phyloP scores from a whole-genome alignment of 805 yeast species.

The Teunomyces cretensis region DNA sequence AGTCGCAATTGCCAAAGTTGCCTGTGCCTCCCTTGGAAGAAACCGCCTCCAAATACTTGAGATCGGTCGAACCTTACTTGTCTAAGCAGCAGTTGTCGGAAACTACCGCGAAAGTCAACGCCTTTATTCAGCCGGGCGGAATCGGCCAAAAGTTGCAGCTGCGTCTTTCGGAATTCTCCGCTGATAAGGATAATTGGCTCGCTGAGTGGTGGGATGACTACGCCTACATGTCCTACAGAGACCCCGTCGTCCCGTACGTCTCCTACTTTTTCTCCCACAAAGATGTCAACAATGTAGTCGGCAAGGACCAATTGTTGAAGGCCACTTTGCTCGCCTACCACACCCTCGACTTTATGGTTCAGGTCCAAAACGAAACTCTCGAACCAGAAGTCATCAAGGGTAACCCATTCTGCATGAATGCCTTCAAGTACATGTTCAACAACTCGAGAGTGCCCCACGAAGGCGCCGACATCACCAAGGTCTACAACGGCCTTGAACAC shows the following conservation, averaged over 20 bases:
- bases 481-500: slow-evolving; percentile 50
- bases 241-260: slow-evolving; percentile 92
- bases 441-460: slow-evolving; percentile 76
- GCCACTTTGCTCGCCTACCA: slow-evolving; percentile 74
- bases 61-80: slow-evolving; percentile 69
- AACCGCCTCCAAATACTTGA: slow-evolving; percentile 68
- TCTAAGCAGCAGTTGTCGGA: slow-evolving; percentile 48
- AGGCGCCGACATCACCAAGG: slow-evolving; percentile 60
- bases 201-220: slow-evolving; percentile 91
- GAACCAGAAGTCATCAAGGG: slow-evolving; percentile 79
- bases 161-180: slow-evolving; percentile 58
- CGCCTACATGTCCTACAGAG: slow-evolving; percentile 87
- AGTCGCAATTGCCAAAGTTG: slow-evolving; percentile 70
- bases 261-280: slow-evolving; percentile 87
- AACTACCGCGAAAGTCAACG: slow-evolving; percentile 59
- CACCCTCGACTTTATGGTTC: slow-evolving; percentile 63
- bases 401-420: slow-evolving; percentile 91
- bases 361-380: slow-evolving; percentile 68
- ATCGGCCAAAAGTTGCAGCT: slow-evolving; percentile 67
- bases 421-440: slow-evolving; percentile 88
- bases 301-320: slow-evolving; percentile 64
- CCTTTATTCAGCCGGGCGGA: slow-evolving; percentile 62
- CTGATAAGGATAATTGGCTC: slow-evolving; percentile 80
- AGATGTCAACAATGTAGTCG: slow-evolving; percentile 58
- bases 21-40: slow-evolving; percentile 83